Evolutionary conservation across 83 land plant species (phyloP), one percentile per base, ranked within the genome.

Genomic region (Larix sibirica): DNA sequence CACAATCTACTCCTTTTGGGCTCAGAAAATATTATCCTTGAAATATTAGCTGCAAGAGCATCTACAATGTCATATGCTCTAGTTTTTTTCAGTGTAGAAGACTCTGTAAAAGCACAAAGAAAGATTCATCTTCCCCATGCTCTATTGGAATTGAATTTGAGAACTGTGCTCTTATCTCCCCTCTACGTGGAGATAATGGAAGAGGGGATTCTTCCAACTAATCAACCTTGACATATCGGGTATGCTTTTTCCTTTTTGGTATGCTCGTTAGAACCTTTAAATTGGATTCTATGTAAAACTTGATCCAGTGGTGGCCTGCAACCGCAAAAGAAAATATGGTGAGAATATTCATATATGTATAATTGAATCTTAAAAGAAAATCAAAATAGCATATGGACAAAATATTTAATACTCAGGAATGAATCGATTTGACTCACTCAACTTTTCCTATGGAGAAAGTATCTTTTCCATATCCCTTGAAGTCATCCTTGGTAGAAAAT

Each of bases 291-390:
- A 91, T 90, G 83, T 90, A 85, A 69, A 87, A 90, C 62, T 88
- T 33, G n/a, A 92, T 89, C 91, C 95, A 92, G 23, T 92, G 95
- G 75, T 92, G 95, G 14, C 90, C 95, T 90, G 90, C 10, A 81
- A 21, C 2, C 12, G 3, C 47, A n/a, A 2, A 38, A 20, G 50
- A 40, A 71, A 68, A 68, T 33, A 13, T 4, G 16, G 3, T 31
- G 1, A 33, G 8, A 16, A 33, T 14, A 6, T 68, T 68, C 17
- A 28, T 28, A 68, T 24, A 13, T 66, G 3, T 31, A 36, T 14
- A 67, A 68, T 10, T 71, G 12, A 8, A 71, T 10, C 50, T 36
- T 71, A 42, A 12, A 18, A 38, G 47, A 36, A 71, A 71, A 71
- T 33, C 6, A 40, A 71, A 12, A 40, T 20, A n/a, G n/a, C 54